Conservation (phyloP, 805 yeast species). For the Clavispora asparagi region DNA sequence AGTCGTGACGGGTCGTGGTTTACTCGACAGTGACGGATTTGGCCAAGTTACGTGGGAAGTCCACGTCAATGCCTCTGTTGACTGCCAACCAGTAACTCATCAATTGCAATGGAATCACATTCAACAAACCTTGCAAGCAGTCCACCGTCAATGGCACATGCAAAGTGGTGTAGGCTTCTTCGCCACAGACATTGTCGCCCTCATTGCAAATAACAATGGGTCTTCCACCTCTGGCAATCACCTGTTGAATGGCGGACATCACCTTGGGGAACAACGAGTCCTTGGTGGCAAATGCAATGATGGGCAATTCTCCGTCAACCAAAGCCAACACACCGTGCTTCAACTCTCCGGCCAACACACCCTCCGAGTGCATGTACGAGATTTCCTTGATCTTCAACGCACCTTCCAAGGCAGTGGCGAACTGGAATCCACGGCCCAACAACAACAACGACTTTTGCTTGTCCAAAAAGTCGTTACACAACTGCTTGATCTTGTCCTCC, state of each 20-base stretch:
- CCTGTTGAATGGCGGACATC: slow-evolving; percentile 93
- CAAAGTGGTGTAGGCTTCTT: slow-evolving; percentile 60
- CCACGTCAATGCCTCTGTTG: slow-evolving; percentile 92
- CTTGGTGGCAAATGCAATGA: slow-evolving; percentile 92
- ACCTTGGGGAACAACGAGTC: slow-evolving; percentile 96
- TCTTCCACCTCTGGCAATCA: slow-evolving; percentile 93
- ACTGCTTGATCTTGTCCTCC: slow-evolving; percentile 65
- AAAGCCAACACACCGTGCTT: slow-evolving; percentile 97
- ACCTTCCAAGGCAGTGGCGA: slow-evolving; percentile 96
- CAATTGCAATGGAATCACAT: slow-evolving; percentile 90
- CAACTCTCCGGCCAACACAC: slow-evolving; percentile 97
- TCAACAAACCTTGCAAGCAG: slow-evolving; percentile 93
- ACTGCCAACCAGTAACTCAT: slow-evolving; percentile 97
- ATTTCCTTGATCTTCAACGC: slow-evolving; percentile 97
- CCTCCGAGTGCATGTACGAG: slow-evolving; percentile 98
- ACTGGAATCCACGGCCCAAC: slow-evolving; percentile 96
- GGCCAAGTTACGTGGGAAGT: slow-evolving; percentile 97
- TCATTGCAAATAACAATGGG: slow-evolving; percentile 89
- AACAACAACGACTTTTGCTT: slow-evolving; percentile 82
- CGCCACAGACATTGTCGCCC: slow-evolving; percentile 62
- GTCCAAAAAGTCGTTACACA: slow-evolving; percentile 70
- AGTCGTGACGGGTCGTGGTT: background rate
- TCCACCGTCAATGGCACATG: slow-evolving; percentile 96
- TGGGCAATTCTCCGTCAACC: slow-evolving; percentile 90
- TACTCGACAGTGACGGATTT: slow-evolving; percentile 97